Percentiles rank a stretch among this genome's conserved stretches.
Conservation (phyloP, 148 eudicot species). For the Camellia sinensis region DNA sequence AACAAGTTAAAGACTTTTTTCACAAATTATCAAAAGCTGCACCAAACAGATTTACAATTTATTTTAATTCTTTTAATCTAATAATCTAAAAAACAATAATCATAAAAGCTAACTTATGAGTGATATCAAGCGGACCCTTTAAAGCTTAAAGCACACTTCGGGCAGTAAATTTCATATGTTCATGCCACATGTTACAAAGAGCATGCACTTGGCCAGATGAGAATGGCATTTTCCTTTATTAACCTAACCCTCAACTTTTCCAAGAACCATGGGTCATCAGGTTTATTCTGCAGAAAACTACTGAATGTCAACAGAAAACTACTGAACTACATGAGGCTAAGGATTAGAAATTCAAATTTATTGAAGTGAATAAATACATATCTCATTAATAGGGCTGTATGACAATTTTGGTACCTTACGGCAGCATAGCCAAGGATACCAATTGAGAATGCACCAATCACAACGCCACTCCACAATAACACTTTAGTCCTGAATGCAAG, state of each 20-base stretch:
- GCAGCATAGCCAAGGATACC: slow-evolving; percentile 67
- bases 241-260: neutral
- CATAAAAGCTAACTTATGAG: too few relatives aligned
- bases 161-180: neutral
- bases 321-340: neutral
- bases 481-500: slow-evolving; percentile 54
- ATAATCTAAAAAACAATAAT: too few relatives aligned
- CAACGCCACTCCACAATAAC: slow-evolving; percentile 64
- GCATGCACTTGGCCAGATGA: neutral
- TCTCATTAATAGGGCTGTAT: neutral
- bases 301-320: neutral
- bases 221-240: neutral
- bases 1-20: too few relatives aligned
- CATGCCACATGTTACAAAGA: neutral
- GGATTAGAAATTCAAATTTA: neutral
- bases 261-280: slow-evolving; percentile 1
- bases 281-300: neutral
- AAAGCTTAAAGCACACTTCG: too few relatives aligned
- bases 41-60: too few relatives aligned
- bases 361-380: neutral
- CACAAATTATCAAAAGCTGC: too few relatives aligned
- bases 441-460: slow-evolving; percentile 63
- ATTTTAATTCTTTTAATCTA: too few relatives aligned
- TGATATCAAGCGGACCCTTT: too few relatives aligned
- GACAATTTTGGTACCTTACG: slow-evolving; percentile 42